These are phyloP conservation scores for Mycena latifolia DNA, from an alignment of 768 basidiomycete genomes.

Conservation along the genomic window DNA sequence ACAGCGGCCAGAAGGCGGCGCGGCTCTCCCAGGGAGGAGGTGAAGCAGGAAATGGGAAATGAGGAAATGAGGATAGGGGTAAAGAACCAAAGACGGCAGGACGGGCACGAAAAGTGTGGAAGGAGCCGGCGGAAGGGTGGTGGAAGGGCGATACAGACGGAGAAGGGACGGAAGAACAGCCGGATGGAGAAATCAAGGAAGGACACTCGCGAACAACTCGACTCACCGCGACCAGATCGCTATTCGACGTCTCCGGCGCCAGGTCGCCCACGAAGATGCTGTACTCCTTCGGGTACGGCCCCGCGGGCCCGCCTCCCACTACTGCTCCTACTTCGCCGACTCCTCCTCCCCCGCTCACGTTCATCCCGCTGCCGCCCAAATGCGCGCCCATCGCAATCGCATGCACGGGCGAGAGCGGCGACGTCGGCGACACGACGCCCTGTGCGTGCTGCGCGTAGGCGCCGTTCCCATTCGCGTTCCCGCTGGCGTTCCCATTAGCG, in stretches of 20 bases:
- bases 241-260: slow-evolving; percentile 93
- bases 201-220: neutral
- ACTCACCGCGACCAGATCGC: slow-evolving; percentile 86
- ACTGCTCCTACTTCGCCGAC: slow-evolving; percentile 42
- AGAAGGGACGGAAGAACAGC: no score
- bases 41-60: no score
- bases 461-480: slow-evolving; percentile 4
- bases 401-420: slow-evolving; percentile 20
- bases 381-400: neutral
- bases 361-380: neutral
- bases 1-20: no score
- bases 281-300: slow-evolving; percentile 80
- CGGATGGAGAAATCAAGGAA: no score
- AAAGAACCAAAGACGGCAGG: no score
- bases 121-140: no score
- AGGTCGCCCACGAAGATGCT: slow-evolving; percentile 96
- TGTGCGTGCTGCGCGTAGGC: neutral
- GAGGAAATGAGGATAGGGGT: no score
- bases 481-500: slow-evolving; percentile 30
- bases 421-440: slow-evolving; percentile 14
- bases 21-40: no score
- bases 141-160: no score
- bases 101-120: no score
- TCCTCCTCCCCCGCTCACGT: neutral
- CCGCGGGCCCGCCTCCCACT: no score